Conservation (phyloP, 306 rosid genomes). For the Hippophae tibetana region DNA sequence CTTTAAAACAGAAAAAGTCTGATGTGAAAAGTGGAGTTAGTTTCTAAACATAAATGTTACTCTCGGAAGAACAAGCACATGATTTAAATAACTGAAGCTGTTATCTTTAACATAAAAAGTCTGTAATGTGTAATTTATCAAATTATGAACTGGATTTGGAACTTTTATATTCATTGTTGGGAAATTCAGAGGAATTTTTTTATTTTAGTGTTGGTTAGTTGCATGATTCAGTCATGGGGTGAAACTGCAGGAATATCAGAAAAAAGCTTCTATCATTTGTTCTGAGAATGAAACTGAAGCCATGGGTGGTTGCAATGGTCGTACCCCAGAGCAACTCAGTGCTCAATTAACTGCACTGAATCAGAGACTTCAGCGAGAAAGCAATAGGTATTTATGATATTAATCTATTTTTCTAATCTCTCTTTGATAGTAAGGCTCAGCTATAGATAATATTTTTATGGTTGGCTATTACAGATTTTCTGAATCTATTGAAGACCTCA, state of each 20-base stretch:
- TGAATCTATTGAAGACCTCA: constrained; percentile 76
- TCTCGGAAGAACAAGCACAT: no score
- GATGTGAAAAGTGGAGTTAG: no score
- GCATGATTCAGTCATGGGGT: constrained; percentile 18
- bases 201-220: constrained; percentile 1
- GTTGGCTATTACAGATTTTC: constrained; percentile 38
- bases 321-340: constrained; percentile 72
- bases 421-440: constrained; percentile 5
- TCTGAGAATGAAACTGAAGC: constrained; percentile 53
- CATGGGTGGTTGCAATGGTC: constrained; percentile 50
- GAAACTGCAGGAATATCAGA: constrained; percentile 50
- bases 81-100: no score
- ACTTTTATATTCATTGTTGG: no score
- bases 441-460: neutral
- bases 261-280: constrained; percentile 75
- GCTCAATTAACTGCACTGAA: constrained; percentile 48
- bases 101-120: no score
- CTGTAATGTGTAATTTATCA: no score
- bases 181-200: no score
- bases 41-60: no score
- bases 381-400: constrained; percentile 36
- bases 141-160: no score
- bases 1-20: no score
- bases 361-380: constrained; percentile 55
- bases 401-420: constrained; percentile 12